A percentile compares a stretch with the other conserved stretches of the same genome.
phyloP scores from a whole-genome alignment of 495 filamentous ascomycete species.

The Recurvomyces mirabilis region DNA sequence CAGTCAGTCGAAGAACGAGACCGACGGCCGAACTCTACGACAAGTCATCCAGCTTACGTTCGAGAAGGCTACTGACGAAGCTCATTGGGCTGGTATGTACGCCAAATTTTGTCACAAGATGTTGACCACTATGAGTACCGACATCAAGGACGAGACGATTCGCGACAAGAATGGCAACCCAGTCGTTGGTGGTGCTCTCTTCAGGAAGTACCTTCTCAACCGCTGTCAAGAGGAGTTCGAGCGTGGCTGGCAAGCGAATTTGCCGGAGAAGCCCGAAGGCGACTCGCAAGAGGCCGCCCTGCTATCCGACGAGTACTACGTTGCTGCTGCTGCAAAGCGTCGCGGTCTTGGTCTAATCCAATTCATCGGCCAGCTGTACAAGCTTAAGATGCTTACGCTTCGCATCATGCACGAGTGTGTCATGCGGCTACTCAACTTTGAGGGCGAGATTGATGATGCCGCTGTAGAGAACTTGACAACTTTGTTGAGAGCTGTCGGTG shows the following conservation, averaged over 20 bases:
- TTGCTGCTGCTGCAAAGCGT: conserved; percentile 89
- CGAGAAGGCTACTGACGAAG: conserved; percentile 97
- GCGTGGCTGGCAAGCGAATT: conserved; percentile 88
- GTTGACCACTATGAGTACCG: conserved; percentile 87
- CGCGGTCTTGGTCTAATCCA: conserved; percentile 94
- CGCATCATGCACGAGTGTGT: conserved; percentile 99
- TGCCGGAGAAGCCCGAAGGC: conserved; percentile 72
- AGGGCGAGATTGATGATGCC: conserved; percentile 85
- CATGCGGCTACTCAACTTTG: conserved; percentile 88
- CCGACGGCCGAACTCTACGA: conserved; percentile 84
- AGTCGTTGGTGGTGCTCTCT: conserved; percentile 82
- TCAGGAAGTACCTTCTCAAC: conserved; percentile 98
- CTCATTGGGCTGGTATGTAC: conserved; percentile 98
- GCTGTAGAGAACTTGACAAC: conserved; percentile 92
- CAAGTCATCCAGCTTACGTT: conserved; percentile 98
- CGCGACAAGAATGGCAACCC: conserved; percentile 73
- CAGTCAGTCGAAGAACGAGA: conserved; percentile 87
- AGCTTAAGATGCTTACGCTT: conserved; percentile 94
- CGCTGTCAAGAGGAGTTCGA: conserved; percentile 98
- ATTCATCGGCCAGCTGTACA: conserved; percentile 98
- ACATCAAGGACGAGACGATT: conserved; percentile 91
- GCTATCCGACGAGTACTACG: conserved; percentile 95
- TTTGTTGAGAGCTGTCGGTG: conserved; percentile 81
- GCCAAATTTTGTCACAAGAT: conserved; percentile 97
- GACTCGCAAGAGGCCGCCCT: conserved; percentile 60